These are phyloP conservation scores for Neonectria punicea DNA, from an alignment of 2,329 filamentous ascomycete species.

Conservation along the genomic window DNA sequence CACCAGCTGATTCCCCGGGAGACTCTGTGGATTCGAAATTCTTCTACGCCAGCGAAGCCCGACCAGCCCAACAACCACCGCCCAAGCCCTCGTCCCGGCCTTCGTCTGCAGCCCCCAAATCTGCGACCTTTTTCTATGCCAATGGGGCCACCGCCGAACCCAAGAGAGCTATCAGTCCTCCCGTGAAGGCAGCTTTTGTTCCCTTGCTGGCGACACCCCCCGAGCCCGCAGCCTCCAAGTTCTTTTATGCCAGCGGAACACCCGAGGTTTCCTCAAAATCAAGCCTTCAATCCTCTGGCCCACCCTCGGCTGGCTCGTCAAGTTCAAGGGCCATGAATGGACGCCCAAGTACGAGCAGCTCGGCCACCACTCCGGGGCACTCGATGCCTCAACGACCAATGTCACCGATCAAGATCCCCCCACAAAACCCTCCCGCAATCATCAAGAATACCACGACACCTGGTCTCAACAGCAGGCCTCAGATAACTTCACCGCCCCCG, in stretches of 20 bases:
- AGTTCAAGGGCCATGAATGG: conserved; percentile 55
- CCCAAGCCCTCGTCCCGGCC: conserved; percentile 49
- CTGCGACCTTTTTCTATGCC: conserved; percentile 66
- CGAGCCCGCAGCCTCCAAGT: conserved; percentile 66
- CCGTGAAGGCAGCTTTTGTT: conserved; percentile 44
- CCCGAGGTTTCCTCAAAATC: conserved; percentile 58
- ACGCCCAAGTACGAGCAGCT: conserved; percentile 52
- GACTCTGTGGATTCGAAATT: conserved; percentile 69
- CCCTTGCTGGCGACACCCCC: conserved; percentile 49
- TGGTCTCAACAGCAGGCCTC: conserved; percentile 41
- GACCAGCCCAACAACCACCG: conserved; percentile 53
- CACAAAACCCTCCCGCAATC: conserved; percentile 33
- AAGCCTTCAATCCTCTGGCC: conserved; percentile 49
- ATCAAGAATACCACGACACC: conserved; percentile 33
- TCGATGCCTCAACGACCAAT: conserved; percentile 54
- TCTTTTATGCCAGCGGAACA: conserved; percentile 79
- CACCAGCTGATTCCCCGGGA: conserved; percentile 42
- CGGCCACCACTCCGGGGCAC: conserved; percentile 28
- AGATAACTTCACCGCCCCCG: conserved; percentile 50
- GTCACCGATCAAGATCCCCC: conserved; percentile 61
- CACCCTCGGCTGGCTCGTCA: conserved; percentile 59
- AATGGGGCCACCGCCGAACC: conserved; percentile 58
- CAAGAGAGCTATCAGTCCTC: conserved; percentile 48
- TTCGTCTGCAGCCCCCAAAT: conserved; percentile 56
- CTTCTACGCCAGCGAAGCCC: conserved; percentile 89